phyloP scores from a whole-genome alignment of 1,284 basidiomycete species.

The Trichosporon sp. region DNA sequence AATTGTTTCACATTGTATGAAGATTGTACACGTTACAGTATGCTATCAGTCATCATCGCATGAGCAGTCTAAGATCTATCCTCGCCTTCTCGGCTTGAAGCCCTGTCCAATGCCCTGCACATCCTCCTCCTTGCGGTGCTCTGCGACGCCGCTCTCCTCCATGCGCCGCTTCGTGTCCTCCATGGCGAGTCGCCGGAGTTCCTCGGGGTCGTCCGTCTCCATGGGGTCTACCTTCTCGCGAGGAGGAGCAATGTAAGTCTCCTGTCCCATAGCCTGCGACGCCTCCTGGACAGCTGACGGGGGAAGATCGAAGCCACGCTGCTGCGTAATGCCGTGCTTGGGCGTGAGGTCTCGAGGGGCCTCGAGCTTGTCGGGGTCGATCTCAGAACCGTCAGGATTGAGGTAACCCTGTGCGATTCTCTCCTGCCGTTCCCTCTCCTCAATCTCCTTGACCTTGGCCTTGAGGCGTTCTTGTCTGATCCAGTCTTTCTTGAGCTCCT shows the following conservation, averaged over 20 bases:
- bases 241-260: conserved; percentile 23
- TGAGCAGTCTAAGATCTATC: not conserved
- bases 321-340: not conserved
- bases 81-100: conserved; percentile 1
- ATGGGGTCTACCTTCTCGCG: conserved; percentile 30
- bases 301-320: not conserved
- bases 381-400: conserved; percentile 23
- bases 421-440: conserved; percentile 35
- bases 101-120: not conserved
- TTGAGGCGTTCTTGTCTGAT: conserved; percentile 23
- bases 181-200: conserved; percentile 36
- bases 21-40: conserved; percentile 1
- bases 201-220: conserved; percentile 17
- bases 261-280: not conserved
- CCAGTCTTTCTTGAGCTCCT: conserved; percentile 33
- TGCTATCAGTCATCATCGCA: not conserved
- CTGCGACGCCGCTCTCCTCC: conserved; percentile 25
- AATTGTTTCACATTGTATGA: not conserved
- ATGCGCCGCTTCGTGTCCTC: conserved; percentile 41
- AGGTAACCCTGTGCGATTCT: conserved; percentile 43
- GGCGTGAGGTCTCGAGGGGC: not conserved
- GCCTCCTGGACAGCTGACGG: not conserved
- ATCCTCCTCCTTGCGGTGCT: not conserved
- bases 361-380: not conserved
- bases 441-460: conserved; percentile 32